A percentile compares a stretch with the other conserved stretches of the same genome.
phyloP scores from a whole-genome alignment of 1,139 yeast species.

The Trichomonascaceae sp. region DNA sequence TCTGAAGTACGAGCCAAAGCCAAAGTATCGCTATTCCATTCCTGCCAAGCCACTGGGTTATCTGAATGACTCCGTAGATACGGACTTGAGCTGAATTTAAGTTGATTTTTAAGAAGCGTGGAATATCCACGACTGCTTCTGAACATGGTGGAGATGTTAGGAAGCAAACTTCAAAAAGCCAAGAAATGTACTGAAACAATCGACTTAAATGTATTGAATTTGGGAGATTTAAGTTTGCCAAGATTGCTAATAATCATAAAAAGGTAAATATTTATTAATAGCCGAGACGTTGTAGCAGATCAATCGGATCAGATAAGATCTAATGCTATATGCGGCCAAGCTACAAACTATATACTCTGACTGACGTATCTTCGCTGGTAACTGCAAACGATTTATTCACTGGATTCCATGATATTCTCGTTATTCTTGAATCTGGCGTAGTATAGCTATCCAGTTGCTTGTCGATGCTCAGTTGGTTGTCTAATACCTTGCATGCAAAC shows the following conservation, averaged over 20 bases:
- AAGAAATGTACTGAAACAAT: background rate
- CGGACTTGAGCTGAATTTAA: conserved; percentile 25
- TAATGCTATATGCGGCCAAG: background rate
- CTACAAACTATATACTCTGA: conserved; percentile 26
- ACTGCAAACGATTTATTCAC: conserved; percentile 42
- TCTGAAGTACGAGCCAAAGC: conserved; percentile 28
- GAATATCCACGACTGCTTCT: conserved; percentile 1
- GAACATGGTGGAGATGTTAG: background rate
- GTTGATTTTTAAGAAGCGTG: conserved; percentile 19
- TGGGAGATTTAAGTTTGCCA: background rate
- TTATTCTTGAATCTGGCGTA: conserved; percentile 56
- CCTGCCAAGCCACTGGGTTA: conserved; percentile 36
- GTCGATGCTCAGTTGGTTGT: conserved; percentile 10
- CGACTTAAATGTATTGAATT: background rate
- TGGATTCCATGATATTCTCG: conserved; percentile 51
- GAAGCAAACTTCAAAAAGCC: background rate
- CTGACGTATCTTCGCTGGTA: conserved; percentile 66
- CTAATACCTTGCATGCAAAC: conserved; percentile 27
- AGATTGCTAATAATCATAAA: background rate
- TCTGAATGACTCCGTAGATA: conserved; percentile 25
- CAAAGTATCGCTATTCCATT: conserved; percentile 32
- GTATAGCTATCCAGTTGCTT: conserved; percentile 29
- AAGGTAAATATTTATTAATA: too few relatives aligned
- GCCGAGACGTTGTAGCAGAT: background rate
- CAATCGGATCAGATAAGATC: background rate